Conservation (phyloP, 106 monocot genomes). For the Dendrobium nobile region DNA sequence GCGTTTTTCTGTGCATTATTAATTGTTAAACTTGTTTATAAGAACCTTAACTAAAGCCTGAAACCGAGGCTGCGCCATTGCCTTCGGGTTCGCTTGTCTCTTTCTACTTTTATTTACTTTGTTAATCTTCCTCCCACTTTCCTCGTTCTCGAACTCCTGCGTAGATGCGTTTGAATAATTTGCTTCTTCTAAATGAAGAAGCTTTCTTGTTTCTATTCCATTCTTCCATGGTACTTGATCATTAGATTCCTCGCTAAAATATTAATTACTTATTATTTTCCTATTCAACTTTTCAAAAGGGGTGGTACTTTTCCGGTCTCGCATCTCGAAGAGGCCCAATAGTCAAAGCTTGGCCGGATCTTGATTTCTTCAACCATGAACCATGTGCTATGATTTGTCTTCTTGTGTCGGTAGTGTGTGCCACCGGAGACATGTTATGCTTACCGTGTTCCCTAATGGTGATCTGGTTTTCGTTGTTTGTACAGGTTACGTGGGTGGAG, state of each 20-base stretch:
- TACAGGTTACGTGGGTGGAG: conserved; percentile 72
- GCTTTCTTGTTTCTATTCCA: conserved; percentile 11
- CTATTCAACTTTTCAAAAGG: neutral
- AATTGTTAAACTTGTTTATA: too few species aligned
- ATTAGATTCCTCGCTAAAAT: neutral
- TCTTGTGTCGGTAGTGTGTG: neutral
- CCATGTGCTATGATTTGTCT: neutral
- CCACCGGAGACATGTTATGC: too few species aligned
- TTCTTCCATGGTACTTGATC: conserved; percentile 11
- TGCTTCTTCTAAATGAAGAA: neutral
- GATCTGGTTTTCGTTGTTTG: neutral
- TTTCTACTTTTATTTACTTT: neutral
- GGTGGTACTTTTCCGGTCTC: neutral
- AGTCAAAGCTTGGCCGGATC: conserved; percentile 1
- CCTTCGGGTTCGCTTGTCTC: neutral
- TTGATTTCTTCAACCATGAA: neutral
- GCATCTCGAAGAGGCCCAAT: neutral
- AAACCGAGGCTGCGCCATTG: conserved; percentile 6
- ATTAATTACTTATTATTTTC: too few species aligned
- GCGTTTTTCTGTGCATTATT: too few species aligned
- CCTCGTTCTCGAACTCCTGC: neutral
- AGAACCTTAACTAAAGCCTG: neutral
- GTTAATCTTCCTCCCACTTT: neutral
- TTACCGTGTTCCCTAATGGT: too few species aligned
- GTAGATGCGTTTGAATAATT: neutral